Conservation (phyloP, 2,329 filamentous ascomycete species). For the Sporothrix humicola region DNA sequence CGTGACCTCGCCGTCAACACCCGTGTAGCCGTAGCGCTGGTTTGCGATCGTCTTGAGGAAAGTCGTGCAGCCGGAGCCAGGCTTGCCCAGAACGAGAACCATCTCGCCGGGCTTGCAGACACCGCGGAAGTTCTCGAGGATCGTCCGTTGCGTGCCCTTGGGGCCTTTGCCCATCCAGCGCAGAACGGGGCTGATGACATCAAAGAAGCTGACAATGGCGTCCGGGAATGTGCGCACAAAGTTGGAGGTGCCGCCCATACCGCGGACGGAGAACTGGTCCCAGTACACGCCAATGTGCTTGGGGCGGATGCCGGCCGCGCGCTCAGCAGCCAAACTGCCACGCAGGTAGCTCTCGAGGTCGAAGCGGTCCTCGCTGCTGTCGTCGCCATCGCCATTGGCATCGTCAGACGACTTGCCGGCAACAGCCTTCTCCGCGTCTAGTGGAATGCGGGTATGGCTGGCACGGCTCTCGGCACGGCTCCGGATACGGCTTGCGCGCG, state of each 20-base stretch:
- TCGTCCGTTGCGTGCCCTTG: conserved; percentile 73
- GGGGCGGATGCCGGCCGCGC: conserved; percentile 76
- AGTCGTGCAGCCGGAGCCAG: conserved; percentile 73
- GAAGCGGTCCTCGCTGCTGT: conserved; percentile 63
- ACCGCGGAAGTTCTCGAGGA: conserved; percentile 74
- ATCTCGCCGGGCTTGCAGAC: conserved; percentile 83
- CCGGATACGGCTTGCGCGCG: conserved; percentile 54
- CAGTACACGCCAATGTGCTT: conserved; percentile 83
- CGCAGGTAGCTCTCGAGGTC: conserved; percentile 77
- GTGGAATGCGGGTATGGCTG: conserved; percentile 47
- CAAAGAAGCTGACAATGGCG: conserved; percentile 77
- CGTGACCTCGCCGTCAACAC: conserved; percentile 69
- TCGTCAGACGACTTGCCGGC: background rate
- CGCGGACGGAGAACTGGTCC: conserved; percentile 77
- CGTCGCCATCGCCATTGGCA: conserved; percentile 43
- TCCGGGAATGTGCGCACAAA: conserved; percentile 77
- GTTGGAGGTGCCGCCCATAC: conserved; percentile 75
- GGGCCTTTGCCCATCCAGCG: conserved; percentile 67
- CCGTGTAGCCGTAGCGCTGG: conserved; percentile 63
- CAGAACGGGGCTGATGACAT: conserved; percentile 70
- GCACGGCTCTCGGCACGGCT: conserved; percentile 51
- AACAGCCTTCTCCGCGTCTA: conserved; percentile 65
- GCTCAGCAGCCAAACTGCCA: conserved; percentile 72
- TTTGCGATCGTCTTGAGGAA: conserved; percentile 73
- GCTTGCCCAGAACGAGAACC: conserved; percentile 80